A percentile compares a stretch with the other conserved stretches of the same genome.
These are phyloP conservation scores for Ceratocystis ficicola DNA, from an alignment of 2,329 filamentous ascomycete genomes.

Conservation along the genomic window DNA sequence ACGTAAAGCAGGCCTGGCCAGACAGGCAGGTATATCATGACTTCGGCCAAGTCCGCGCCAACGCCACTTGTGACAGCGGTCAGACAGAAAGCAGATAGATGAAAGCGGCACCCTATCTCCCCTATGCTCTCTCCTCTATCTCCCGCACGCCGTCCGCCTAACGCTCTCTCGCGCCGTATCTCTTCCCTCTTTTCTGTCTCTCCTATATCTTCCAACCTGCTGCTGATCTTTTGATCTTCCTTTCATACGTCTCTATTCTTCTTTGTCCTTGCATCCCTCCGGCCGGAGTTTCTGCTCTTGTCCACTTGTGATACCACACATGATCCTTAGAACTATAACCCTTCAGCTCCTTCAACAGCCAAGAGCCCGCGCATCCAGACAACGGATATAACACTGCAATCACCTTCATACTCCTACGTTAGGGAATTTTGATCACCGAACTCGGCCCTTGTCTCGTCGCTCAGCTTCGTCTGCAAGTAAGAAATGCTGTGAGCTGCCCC, in stretches of 20 bases:
- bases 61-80: slow-evolving; percentile 1
- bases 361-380: background rate
- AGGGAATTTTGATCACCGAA: too few relatives aligned
- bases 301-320: background rate
- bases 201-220: too few relatives aligned
- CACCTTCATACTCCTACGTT: background rate
- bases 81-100: background rate
- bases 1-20: too few relatives aligned
- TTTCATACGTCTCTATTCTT: too few relatives aligned
- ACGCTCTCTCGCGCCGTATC: background rate
- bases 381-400: background rate
- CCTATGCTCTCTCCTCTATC: background rate
- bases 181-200: too few relatives aligned
- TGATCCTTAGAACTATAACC: background rate
- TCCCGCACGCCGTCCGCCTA: background rate
- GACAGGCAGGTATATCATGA: background rate
- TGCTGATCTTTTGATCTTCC: too few relatives aligned
- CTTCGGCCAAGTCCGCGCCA: slow-evolving; percentile 2
- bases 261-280: background rate
- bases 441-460: too few relatives aligned
- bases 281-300: background rate
- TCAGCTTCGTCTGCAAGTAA: too few relatives aligned
- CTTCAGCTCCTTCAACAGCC: slow-evolving; percentile 24
- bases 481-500: too few relatives aligned
- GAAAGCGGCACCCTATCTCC: background rate